Evolutionary conservation across 108 stramenopile genomes (phyloP), one percentile per base, ranked within the genome.

Genomic region (Cyclotella atomus): DNA sequence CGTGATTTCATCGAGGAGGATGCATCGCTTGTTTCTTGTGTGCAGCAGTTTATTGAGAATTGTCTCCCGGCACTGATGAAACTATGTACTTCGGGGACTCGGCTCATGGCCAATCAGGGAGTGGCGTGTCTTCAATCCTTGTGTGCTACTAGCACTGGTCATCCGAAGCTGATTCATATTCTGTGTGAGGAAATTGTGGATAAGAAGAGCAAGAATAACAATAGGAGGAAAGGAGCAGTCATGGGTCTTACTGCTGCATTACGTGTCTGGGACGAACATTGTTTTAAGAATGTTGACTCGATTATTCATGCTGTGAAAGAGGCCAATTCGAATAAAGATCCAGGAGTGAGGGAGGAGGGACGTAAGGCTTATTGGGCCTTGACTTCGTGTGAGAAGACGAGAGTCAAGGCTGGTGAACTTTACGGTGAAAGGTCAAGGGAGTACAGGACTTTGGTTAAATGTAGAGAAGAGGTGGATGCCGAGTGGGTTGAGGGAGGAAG

Each of bases 301-400:
- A 44, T 85, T 4, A 41, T 35, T 5, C 75, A 70, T 73, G 81
- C 81, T 16, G 68, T 71, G 27, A 75, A 50, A 62, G 73, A 79
- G 60, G 76, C 65, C 0, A 29, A 57, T 29, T 61, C 68, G 15
- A 64, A 81, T 63, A 53, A 53, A n/a, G 84, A 85, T 55, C 81
- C 81, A 14, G 74, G 57, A 12, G 84, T 85, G 4, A 52, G 84
- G 59, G 84, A 85, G 77, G 84, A 85, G 61, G 84, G 76, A 47
- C 41, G 81, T 36, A 81, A 75, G 35, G 32, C 73, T n/a, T 85
- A 74, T 70, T 85, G 84, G 84, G 84, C 81, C 10, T 57, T 83
- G 71, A 14, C 33, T 53, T 50, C 72, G 23, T 75, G 82, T 50
- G 70, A 71, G 6, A 70, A 78, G 20, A 75, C 73, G 24, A 54